These are phyloP conservation scores for Pseudisothecium myosuroides DNA, from an alignment of 225 moss, liverwort and hornwort genomes.

Conservation along the genomic window DNA sequence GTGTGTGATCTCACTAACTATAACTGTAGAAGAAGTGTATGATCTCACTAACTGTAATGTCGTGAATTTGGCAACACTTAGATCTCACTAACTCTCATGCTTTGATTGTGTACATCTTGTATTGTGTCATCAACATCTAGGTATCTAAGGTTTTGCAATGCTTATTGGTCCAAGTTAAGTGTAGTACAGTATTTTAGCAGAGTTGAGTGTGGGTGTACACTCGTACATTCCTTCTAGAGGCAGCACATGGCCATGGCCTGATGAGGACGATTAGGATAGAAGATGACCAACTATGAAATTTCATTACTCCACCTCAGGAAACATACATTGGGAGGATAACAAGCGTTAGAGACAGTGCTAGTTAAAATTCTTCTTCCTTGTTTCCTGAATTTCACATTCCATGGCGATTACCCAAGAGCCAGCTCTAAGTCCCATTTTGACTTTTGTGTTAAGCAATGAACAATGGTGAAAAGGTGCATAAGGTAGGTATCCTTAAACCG, in stretches of 20 bases:
- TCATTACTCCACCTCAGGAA: background rate
- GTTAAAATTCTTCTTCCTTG: background rate
- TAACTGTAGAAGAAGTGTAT: too few species aligned
- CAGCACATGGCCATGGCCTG: background rate
- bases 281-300: background rate
- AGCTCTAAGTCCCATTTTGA: too few species aligned
- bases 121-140: background rate
- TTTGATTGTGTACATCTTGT: background rate
- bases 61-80: too few species aligned
- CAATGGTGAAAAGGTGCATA: too few species aligned
- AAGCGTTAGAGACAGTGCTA: background rate
- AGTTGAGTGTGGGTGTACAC: background rate
- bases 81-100: background rate
- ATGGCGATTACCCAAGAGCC: background rate
- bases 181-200: background rate
- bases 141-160: too few species aligned
- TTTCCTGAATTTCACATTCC: background rate
- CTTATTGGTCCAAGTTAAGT: background rate
- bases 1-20: too few species aligned
- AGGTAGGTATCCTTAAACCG: too few species aligned
- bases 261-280: background rate
- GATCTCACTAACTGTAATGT: too few species aligned
- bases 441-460: too few species aligned
- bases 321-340: background rate
- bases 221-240: background rate